These are phyloP conservation scores for Schizophyllum commune DNA, from an alignment of 1,284 basidiomycete genomes.

Conservation along the genomic window DNA sequence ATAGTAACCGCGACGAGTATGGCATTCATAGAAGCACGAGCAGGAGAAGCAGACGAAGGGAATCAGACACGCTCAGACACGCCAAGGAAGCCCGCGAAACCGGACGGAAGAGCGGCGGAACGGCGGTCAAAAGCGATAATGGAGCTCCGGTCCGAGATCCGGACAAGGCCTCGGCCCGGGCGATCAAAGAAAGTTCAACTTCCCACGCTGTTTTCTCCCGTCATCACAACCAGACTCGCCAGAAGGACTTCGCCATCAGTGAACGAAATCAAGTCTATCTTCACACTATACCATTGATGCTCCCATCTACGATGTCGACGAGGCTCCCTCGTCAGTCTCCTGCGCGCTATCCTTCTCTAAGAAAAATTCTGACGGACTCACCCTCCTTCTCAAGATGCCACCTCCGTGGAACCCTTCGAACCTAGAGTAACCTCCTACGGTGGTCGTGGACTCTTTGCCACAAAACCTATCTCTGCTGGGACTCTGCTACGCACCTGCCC, in stretches of 20 bases:
- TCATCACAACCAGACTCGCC: no score
- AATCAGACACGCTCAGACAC: not conserved
- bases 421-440: constrained; percentile 30
- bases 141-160: not conserved
- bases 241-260: no score
- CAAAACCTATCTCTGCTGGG: constrained; percentile 28
- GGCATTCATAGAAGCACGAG: not conserved
- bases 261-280: no score
- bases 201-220: not conserved
- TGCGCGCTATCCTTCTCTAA: not conserved
- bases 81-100: not conserved
- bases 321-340: not conserved
- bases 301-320: not conserved
- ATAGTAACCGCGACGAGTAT: no score
- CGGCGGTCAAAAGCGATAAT: not conserved
- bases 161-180: not conserved
- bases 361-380: not conserved
- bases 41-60: not conserved
- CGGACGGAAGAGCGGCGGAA: not conserved
- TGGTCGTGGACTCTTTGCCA: constrained; percentile 47
- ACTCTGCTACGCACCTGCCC: constrained; percentile 34
- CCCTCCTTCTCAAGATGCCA: not conserved
- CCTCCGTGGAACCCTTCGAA: not conserved
- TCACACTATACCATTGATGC: not conserved
- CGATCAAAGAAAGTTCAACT: not conserved